These are phyloP conservation scores for Aspergillus quadrilineatus DNA, from an alignment of 2,329 filamentous ascomycete species.

Conservation along the genomic window DNA sequence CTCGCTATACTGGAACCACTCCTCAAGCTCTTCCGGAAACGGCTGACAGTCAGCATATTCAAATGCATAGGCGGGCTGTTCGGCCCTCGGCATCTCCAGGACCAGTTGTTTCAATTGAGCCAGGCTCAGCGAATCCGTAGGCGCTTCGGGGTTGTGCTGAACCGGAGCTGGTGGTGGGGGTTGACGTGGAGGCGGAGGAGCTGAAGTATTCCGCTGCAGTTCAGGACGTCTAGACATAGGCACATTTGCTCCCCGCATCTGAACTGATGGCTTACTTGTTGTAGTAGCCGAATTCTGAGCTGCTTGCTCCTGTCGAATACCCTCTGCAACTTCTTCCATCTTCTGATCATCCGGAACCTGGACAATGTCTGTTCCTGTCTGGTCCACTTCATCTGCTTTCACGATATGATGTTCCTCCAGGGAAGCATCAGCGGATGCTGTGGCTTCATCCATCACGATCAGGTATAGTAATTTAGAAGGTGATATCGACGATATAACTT, in stretches of 20 bases:
- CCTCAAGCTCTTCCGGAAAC: conserved; percentile 86
- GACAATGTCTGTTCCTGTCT: conserved; percentile 48
- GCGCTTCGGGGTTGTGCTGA: conserved; percentile 36
- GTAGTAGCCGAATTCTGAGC: conserved; percentile 18
- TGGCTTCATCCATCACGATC: conserved; percentile 28
- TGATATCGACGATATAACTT: not conserved
- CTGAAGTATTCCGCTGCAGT: conserved; percentile 36
- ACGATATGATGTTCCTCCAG: conserved; percentile 44
- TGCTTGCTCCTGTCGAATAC: conserved; percentile 36
- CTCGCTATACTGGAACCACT: conserved; percentile 94
- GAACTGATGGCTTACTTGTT: conserved; percentile 10
- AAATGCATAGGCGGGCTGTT: conserved; percentile 80
- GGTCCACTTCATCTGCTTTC: conserved; percentile 51
- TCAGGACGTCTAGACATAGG: conserved; percentile 33
- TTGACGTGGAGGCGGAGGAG: conserved; percentile 45
- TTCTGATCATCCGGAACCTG: conserved; percentile 46
- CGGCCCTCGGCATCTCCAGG: conserved; percentile 67
- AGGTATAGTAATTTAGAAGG: not conserved
- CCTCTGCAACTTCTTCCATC: conserved; percentile 42
- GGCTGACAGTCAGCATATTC: conserved; percentile 70
- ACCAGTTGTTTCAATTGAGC: conserved; percentile 72
- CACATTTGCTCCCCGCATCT: conserved; percentile 18
- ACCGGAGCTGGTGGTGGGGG: conserved; percentile 49
- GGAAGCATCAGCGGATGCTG: conserved; percentile 23
- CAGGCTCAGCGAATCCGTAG: conserved; percentile 70